Conservation (phyloP, 2,329 filamentous ascomycete genomes). For the Helicocarpus griseus region DNA sequence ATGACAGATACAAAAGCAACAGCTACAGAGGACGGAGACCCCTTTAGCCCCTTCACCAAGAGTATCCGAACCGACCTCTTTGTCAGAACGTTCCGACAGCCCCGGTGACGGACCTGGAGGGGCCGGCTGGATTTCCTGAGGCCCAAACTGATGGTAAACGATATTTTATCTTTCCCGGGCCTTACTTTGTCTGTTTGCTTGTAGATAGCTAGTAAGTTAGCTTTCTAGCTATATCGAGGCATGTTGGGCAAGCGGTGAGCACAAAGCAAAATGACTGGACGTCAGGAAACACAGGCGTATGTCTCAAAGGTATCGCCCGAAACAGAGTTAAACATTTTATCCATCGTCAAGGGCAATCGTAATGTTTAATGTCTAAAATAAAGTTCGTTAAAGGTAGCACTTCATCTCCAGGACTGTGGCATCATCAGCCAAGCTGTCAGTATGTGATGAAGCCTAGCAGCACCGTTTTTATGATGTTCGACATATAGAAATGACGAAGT, state of each 20-base stretch:
- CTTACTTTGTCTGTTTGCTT: conserved; percentile 12
- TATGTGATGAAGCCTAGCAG: not conserved
- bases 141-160: not conserved
- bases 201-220: conserved; percentile 7
- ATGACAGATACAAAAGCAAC: conserved; percentile 1
- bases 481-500: not conserved
- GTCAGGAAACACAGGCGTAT: conserved; percentile 6
- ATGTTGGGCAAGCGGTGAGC: conserved; percentile 12
- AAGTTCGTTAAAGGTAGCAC: not conserved
- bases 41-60: not conserved
- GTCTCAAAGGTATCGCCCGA: conserved; percentile 7
- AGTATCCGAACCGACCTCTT: conserved; percentile 6
- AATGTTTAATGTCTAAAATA: not conserved
- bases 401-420: not conserved
- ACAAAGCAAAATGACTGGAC: conserved; percentile 5
- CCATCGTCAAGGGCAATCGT: not conserved
- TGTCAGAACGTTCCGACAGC: conserved; percentile 10
- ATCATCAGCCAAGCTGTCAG: not conserved
- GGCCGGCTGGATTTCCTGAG: not conserved
- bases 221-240: conserved; percentile 12
- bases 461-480: conserved; percentile 4
- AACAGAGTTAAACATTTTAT: not conserved
- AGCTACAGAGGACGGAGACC: not conserved
- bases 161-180: not conserved
- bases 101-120: not conserved